A percentile compares a stretch with the other conserved stretches of the same genome.
Conservation (phyloP, 768 basidiomycete genomes). For the Trametes coccinea region DNA sequence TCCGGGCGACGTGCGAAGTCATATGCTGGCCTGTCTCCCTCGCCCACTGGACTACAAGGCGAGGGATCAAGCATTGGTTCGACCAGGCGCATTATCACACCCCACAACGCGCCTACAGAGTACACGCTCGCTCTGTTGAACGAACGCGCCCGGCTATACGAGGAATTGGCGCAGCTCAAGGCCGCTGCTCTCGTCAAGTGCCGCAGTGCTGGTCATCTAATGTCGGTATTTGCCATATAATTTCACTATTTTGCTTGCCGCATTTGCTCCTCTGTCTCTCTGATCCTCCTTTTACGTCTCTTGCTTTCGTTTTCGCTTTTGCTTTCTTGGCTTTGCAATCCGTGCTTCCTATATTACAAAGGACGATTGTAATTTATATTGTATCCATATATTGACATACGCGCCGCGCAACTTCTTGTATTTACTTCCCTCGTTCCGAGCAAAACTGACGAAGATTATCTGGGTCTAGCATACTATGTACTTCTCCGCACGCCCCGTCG, state of each 20-base stretch:
- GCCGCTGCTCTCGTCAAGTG: conserved; percentile 8
- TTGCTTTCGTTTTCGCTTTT: no score
- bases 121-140: conserved; percentile 54
- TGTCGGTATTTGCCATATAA: neutral
- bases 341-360: no score
- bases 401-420: neutral
- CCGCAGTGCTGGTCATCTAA: neutral
- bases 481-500: no score
- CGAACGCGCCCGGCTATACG: conserved; percentile 57
- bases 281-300: no score
- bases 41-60: neutral
- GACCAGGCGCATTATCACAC: conserved; percentile 29
- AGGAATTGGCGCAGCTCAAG: conserved; percentile 52
- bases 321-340: no score
- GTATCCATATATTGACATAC: no score
- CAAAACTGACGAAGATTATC: neutral
- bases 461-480: no score
- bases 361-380: no score
- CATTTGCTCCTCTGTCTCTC: no score
- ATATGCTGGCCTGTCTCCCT: conserved; percentile 2
- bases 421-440: neutral
- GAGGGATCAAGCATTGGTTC: neutral
- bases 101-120: conserved; percentile 41
- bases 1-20: conserved; percentile 4
- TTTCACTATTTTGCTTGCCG: no score